phyloP scores from a whole-genome alignment of 176 grass and related monocot species.

The Cocos nucifera region DNA sequence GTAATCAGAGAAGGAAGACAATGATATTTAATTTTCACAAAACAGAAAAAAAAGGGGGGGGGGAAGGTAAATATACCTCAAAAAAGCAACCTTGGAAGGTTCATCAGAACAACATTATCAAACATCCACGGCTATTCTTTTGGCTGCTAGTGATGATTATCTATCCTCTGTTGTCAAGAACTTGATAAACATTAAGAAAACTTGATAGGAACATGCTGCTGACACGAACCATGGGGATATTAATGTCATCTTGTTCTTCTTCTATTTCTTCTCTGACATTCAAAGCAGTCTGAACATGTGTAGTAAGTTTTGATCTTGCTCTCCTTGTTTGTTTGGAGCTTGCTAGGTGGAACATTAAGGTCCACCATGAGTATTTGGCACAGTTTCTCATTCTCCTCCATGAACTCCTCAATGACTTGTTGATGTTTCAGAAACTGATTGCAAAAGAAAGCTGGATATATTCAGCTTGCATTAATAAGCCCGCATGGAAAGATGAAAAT shows the following conservation, averaged over 20 bases:
- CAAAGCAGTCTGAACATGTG: constrained; percentile 82
- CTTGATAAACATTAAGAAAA: too few species aligned
- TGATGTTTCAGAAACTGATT: constrained; percentile 74
- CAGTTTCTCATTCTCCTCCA: constrained; percentile 63
- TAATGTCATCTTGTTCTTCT: constrained; percentile 41
- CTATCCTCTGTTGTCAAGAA: too few species aligned
- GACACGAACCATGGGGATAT: neutral
- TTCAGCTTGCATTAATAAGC: neutral
- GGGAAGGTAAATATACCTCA: too few species aligned
- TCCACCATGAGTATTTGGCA: constrained; percentile 64
- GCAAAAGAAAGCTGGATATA: neutral
- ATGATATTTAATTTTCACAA: too few species aligned
- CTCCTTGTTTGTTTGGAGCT: constrained; percentile 25
- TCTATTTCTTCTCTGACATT: constrained; percentile 60
- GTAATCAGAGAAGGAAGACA: too few species aligned
- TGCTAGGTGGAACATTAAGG: constrained; percentile 56
- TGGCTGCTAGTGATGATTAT: too few species aligned
- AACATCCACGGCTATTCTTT: too few species aligned
- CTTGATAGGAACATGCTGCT: too few species aligned
- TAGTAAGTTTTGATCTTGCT: constrained; percentile 36
- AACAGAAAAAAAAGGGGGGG: too few species aligned
- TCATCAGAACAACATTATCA: too few species aligned
- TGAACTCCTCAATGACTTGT: constrained; percentile 58
- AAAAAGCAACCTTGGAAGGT: too few species aligned
- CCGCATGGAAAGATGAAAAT: neutral